Evolutionary conservation across 75 land plant genomes (phyloP).

Genomic region (Pinus albicaulis): DNA sequence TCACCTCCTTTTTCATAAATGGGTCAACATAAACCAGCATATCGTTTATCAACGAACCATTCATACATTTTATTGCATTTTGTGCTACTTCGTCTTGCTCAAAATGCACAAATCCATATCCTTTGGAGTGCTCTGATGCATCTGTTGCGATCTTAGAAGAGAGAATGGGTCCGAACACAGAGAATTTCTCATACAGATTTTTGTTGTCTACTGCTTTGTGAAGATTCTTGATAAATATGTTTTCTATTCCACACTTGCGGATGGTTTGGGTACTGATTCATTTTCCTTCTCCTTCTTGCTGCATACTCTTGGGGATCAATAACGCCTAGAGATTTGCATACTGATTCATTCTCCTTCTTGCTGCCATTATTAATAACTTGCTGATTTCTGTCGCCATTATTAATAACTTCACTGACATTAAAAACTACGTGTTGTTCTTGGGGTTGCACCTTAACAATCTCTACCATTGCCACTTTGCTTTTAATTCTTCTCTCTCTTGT

Average conservation of each 20-base stretch:
- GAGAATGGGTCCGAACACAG: slow-evolving; percentile 68
- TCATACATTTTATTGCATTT: slow-evolving; percentile 69
- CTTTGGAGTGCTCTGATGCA: slow-evolving; percentile 73
- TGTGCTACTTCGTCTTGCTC: slow-evolving; percentile 75
- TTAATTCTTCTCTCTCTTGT: too few relatives aligned
- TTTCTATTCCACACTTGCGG: slow-evolving; percentile 67
- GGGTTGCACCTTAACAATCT: too few relatives aligned
- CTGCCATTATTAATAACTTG: too few relatives aligned
- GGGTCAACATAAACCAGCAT: slow-evolving; percentile 83
- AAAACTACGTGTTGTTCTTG: too few relatives aligned
- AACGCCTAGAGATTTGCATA: too few relatives aligned
- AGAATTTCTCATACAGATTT: slow-evolving; percentile 31
- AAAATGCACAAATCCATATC: slow-evolving; percentile 89
- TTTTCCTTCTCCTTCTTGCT: too few relatives aligned
- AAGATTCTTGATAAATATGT: slow-evolving; percentile 75
- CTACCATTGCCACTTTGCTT: too few relatives aligned
- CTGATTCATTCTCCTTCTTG: too few relatives aligned
- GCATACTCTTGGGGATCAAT: too few relatives aligned
- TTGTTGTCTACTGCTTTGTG: slow-evolving; percentile 28
- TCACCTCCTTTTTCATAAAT: slow-evolving; percentile 83
- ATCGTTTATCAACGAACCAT: slow-evolving; percentile 82
- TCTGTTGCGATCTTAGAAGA: slow-evolving; percentile 89
- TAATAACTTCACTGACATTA: too few relatives aligned
- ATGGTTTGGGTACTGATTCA: slow-evolving; percentile 23
- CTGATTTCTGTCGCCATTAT: too few relatives aligned